phyloP scores from a whole-genome alignment of 2,329 filamentous ascomycete genomes.

The Hansfordia pulvinata region DNA sequence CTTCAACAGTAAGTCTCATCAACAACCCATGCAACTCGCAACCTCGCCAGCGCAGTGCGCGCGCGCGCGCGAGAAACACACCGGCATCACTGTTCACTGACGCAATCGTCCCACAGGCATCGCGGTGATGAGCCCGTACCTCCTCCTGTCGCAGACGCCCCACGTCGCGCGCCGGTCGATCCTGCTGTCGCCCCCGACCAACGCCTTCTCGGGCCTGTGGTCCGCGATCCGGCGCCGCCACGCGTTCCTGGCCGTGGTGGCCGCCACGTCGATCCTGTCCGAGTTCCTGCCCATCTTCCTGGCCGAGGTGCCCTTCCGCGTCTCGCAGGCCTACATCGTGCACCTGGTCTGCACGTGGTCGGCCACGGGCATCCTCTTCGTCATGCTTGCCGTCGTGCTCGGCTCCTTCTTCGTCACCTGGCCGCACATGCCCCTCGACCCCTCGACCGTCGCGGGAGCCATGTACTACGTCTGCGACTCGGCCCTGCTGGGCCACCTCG shows the following conservation, averaged over 20 bases:
- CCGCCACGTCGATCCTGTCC: slow-evolving; percentile 18
- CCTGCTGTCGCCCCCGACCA: slow-evolving; percentile 17
- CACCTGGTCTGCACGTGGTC: slow-evolving; percentile 18
- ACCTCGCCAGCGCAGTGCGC: no score
- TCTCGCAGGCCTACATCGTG: slow-evolving; percentile 19
- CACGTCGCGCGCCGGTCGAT: slow-evolving; percentile 17
- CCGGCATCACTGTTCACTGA: no score
- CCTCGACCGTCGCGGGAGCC: slow-evolving; percentile 6
- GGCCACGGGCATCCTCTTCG: slow-evolving; percentile 16
- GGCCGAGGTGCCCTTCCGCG: slow-evolving; percentile 22
- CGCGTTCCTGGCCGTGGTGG: slow-evolving; percentile 17
- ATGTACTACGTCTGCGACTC: slow-evolving; percentile 3
- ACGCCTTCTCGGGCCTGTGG: slow-evolving; percentile 18
- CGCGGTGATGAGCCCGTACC: slow-evolving; percentile 21
- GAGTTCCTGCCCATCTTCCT: slow-evolving; percentile 24
- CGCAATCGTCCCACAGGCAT: no score
- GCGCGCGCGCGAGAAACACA: no score
- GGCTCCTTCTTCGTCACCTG: slow-evolving; percentile 18
- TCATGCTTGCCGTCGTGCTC: slow-evolving; percentile 21
- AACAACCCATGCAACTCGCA: slow-evolving; percentile 1
- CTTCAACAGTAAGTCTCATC: slow-evolving; percentile 17
- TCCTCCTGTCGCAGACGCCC: slow-evolving; percentile 15
- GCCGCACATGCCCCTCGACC: slow-evolving; percentile 5
- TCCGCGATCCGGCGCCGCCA: slow-evolving; percentile 19
- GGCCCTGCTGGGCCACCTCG: slow-evolving; percentile 7